These are phyloP conservation scores for Plasmodium knowlesi DNA, from an alignment of 169 alveolate genomes.

Conservation along the genomic window DNA sequence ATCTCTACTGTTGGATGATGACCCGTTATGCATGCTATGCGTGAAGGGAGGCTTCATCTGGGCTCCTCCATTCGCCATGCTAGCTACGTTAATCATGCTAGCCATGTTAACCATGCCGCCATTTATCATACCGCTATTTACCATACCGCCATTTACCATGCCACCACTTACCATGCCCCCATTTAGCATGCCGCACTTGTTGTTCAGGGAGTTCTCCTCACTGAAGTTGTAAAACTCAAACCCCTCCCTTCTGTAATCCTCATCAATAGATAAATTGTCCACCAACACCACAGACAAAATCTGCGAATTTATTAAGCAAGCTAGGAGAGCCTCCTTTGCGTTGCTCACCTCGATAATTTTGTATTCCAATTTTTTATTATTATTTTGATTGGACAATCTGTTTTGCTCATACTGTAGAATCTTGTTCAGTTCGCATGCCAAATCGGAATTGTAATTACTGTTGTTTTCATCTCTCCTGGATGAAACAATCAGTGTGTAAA, in stretches of 20 bases:
- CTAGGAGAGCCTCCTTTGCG: constrained; percentile 78
- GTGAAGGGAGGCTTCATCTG: constrained; percentile 6
- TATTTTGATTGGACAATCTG: constrained; percentile 64
- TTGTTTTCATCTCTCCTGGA: constrained; percentile 45
- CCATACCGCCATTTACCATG: too few species aligned
- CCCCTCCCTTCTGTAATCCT: constrained; percentile 9
- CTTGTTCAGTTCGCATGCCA: constrained; percentile 64
- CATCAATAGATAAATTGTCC: constrained; percentile 77
- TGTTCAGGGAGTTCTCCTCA: neutral
- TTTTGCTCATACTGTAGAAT: constrained; percentile 68
- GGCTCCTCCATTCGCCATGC: neutral
- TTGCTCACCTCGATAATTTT: constrained; percentile 79
- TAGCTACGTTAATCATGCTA: too few species aligned
- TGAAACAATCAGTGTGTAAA: constrained; percentile 66
- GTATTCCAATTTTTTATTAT: constrained; percentile 72
- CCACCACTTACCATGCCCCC: too few species aligned
- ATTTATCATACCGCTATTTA: too few species aligned
- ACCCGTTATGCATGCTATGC: neutral
- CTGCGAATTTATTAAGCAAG: constrained; percentile 78
- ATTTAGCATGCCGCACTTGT: too few species aligned
- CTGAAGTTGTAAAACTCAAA: neutral
- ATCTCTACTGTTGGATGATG: constrained; percentile 8
- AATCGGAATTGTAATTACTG: constrained; percentile 47
- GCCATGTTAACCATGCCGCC: too few species aligned
- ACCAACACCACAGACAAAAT: constrained; percentile 79